Percentiles rank a stretch among this genome's conserved stretches.
phyloP scores from a whole-genome alignment of 169 alveolate genomes.

The Besnoitia besnoiti region DNA sequence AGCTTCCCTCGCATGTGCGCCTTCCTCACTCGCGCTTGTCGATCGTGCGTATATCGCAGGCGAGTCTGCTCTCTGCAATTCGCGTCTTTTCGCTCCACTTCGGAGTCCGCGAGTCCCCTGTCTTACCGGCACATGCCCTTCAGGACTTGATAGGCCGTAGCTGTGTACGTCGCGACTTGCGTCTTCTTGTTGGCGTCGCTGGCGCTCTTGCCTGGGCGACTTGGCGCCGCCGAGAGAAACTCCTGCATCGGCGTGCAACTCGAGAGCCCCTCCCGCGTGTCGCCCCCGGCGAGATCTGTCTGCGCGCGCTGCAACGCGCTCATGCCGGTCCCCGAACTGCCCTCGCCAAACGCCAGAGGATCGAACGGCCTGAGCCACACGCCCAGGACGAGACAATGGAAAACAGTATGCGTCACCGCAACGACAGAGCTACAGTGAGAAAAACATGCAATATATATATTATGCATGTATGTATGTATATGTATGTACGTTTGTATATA shows the following conservation, averaged over 20 bases:
- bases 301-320: neutral
- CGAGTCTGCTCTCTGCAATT: neutral
- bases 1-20: neutral
- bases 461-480: too few relatives aligned
- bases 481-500: too few relatives aligned
- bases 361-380: neutral
- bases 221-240: neutral
- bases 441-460: too few relatives aligned
- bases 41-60: neutral
- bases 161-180: slow-evolving; percentile 1
- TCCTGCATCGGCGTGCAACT: slow-evolving; percentile 29
- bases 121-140: slow-evolving; percentile 28
- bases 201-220: neutral
- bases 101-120: too few relatives aligned
- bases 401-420: too few relatives aligned
- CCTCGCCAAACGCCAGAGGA: slow-evolving; percentile 12
- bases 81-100: neutral
- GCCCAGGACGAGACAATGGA: too few relatives aligned
- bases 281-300: neutral
- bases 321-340: neutral
- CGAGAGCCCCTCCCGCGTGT: neutral
- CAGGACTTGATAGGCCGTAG: slow-evolving; percentile 32
- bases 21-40: neutral
- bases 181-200: neutral
- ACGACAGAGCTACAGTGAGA: too few relatives aligned